Base-by-base conservation (phyloP, 306 rosid species). In the Citrullus mucosospermus region DNA sequence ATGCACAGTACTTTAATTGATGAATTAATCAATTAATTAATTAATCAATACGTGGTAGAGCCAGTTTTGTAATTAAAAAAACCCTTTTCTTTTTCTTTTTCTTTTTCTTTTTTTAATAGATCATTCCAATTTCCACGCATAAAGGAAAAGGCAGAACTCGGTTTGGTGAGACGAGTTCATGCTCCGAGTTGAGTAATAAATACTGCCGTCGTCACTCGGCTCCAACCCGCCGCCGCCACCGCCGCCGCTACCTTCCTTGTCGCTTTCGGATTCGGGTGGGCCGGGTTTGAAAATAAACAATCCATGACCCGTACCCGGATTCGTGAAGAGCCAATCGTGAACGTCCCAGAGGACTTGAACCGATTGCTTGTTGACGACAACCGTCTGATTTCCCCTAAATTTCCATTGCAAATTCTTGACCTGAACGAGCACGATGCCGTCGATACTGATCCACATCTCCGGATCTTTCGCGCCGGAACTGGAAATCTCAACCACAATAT, bases 361-460 rank as follows among this genome's bases (percentile, higher is more conserved):
- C 15, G 96, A 89, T 60, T 87, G 89, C 62, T 77, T 86, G 51
- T 89, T 89, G 20, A 94, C 89, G 74, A 77, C 3, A 8, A 94
- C 88, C 0, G 91, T 94, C 57, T 94, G 96, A 46, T 93, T 94
- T 53, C 98, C 98, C 14, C 98, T 74, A 25, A 93, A 92, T 61
- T 94, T 94, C 98, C 97, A 94, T 9, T 94, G 96, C 85, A 94
- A 80, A 22, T 92, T 94, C 89, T 83, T 89, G 1, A 94, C 90
- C 76, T 94, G 98, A 75, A 94, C 79, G 80, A 89, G 54, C 44
- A 94, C 94, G 41, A 94, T 88, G 41, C 98, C 98, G 69, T 94
- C 97, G 36, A 94, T 79, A 77, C 97, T 92, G 9, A 94, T 89
- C 98, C 98, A 92, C 96, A 94, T 94, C 69, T 94, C 97, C 0